phyloP scores from a whole-genome alignment of 257 asterid species.

The Scutellaria minor region DNA sequence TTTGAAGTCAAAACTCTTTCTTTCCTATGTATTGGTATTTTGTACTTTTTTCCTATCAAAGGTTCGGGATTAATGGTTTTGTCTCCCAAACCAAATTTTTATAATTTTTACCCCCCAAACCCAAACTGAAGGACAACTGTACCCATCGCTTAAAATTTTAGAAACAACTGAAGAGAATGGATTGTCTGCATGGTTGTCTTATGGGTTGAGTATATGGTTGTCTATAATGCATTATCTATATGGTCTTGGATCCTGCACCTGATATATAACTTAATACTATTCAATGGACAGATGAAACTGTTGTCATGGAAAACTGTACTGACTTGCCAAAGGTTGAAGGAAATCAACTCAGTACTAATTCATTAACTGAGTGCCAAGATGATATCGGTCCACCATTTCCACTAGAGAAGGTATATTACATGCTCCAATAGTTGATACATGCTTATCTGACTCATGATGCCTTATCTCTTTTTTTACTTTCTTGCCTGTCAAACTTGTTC shows the following conservation, averaged over 20 bases:
- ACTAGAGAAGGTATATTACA: slow-evolving; percentile 57
- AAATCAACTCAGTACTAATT: slow-evolving; percentile 34
- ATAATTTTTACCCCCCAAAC: too few species aligned
- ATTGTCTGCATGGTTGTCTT: too few species aligned
- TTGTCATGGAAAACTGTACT: slow-evolving; percentile 42
- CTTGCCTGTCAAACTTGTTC: slow-evolving; percentile 9
- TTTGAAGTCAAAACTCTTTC: background rate
- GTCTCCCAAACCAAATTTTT: too few species aligned
- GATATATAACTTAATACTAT: slow-evolving; percentile 13
- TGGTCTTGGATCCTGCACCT: too few species aligned
- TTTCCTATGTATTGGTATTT: background rate
- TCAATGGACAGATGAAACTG: slow-evolving; percentile 50
- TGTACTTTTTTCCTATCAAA: background rate
- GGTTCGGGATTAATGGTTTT: too few species aligned
- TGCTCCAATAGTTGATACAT: slow-evolving; percentile 8
- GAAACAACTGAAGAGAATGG: too few species aligned
- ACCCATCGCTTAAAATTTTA: too few species aligned
- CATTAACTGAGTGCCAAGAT: slow-evolving; percentile 41
- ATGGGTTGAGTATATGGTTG: too few species aligned
- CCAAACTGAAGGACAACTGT: too few species aligned
- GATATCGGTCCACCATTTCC: slow-evolving; percentile 41
- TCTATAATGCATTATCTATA: too few species aligned
- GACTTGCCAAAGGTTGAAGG: slow-evolving; percentile 43
- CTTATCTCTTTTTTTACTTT: slow-evolving; percentile 34
- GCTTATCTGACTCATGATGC: slow-evolving; percentile 22